Percentiles rank a stretch among this genome's conserved stretches.
phyloP scores from a whole-genome alignment of 108 stramenopile species.

The Seminavis robusta region DNA sequence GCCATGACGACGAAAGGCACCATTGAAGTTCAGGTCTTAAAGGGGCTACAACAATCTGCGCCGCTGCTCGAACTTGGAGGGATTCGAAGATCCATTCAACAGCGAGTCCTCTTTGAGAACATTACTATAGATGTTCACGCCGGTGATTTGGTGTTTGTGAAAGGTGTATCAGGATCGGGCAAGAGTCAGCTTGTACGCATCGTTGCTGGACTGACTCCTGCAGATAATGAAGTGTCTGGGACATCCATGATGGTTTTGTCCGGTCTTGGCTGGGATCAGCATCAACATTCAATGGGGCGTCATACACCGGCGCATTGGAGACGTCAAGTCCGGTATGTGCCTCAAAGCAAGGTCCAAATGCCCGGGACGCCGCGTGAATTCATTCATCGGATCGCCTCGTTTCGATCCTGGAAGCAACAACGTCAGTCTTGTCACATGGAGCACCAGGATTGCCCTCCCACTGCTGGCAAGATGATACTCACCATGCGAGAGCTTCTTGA shows the following conservation, averaged over 20 bases:
- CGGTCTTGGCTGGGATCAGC: too few relatives aligned
- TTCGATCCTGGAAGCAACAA: neutral
- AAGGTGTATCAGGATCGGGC: conserved; percentile 53
- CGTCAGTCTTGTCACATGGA: neutral
- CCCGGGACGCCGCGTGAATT: conserved; percentile 51
- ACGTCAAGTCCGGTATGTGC: conserved; percentile 59
- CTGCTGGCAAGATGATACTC: conserved; percentile 3
- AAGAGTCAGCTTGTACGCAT: conserved; percentile 74
- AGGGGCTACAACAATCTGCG: too few relatives aligned
- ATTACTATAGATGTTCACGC: neutral
- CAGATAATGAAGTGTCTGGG: conserved; percentile 25
- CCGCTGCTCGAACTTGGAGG: too few relatives aligned
- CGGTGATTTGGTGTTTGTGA: conserved; percentile 19
- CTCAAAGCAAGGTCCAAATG: conserved; percentile 51
- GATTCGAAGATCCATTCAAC: too few relatives aligned
- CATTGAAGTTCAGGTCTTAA: too few relatives aligned
- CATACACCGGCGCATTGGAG: conserved; percentile 49
- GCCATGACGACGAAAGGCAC: too few relatives aligned
- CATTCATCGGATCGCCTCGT: neutral
- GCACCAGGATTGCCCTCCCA: neutral
- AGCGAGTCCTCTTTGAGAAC: too few relatives aligned
- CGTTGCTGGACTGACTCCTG: conserved; percentile 55
- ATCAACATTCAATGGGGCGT: too few relatives aligned
- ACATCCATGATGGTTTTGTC: too few relatives aligned
- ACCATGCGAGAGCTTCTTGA: conserved; percentile 1